Conservation (phyloP, 805 yeast species). For the Nakazawaea ernobii region DNA sequence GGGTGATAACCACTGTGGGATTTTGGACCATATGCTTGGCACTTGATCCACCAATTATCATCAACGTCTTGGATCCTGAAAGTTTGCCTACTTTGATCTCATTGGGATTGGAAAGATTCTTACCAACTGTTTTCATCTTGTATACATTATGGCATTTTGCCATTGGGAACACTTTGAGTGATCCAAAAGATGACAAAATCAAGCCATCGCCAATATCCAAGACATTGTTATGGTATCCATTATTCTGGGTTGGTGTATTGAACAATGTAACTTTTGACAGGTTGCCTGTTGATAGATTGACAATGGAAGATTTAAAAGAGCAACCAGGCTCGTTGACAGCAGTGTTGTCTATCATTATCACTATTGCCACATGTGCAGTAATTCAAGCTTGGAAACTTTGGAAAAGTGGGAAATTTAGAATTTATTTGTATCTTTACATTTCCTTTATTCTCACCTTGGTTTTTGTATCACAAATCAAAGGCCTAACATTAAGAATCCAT, state of each 20-base stretch:
- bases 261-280: conserved; percentile 87
- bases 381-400: conserved; percentile 77
- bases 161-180: conserved; percentile 40
- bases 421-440: conserved; percentile 51
- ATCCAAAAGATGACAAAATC: conserved; percentile 8
- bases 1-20: conserved; percentile 59
- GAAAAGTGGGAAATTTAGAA: conserved; percentile 65
- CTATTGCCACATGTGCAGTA: conserved; percentile 49
- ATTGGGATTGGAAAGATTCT: conserved; percentile 62
- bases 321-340: conserved; percentile 78
- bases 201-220: conserved; percentile 36
- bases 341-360: conserved; percentile 40
- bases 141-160: conserved; percentile 64
- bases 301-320: conserved; percentile 59
- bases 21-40: conserved; percentile 78
- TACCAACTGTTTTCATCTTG: conserved; percentile 70
- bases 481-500: conserved; percentile 69
- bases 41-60: conserved; percentile 71
- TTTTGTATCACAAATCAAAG: conserved; percentile 48
- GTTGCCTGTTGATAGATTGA: conserved; percentile 81
- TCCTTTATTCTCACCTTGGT: conserved; percentile 37
- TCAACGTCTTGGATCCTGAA: conserved; percentile 47
- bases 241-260: conserved; percentile 78
- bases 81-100: conserved; percentile 60
- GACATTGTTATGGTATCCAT: conserved; percentile 63